Evolutionary conservation across 2,329 filamentous ascomycete genomes (phyloP), one percentile per base, ranked within the genome.

Genomic region (Trichoderma citrinoviride): DNA sequence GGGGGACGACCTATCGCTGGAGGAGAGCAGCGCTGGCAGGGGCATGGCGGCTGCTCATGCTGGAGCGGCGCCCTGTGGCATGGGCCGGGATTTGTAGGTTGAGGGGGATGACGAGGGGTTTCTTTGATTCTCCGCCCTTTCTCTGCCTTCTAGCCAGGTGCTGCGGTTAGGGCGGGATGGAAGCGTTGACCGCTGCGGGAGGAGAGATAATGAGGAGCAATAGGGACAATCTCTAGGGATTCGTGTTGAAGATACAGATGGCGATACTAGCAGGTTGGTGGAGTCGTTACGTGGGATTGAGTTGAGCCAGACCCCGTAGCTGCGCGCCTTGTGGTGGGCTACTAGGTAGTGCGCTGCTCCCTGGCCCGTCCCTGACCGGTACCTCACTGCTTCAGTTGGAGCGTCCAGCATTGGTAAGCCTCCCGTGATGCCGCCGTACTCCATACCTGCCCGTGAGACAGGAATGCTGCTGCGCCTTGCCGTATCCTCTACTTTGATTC

Each of bases 21-120:
- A 76, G 66, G 78, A 73, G 70, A 84, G 80, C 71, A 84, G 78
- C 68, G 77, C 79, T 67, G 79, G 77, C 69, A 84, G 78, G 64
- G 77, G 79, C 82, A 84, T 84, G 72, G 74, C 78, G 75, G 69
- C 74, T 74, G 74, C 66, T 76, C 75, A 77, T 78, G 70, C 70
- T 75, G 72, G 54, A 58, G 43, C 23, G 53, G 53, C 66, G 67
- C 60, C 60, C 49, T 62, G 41, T 44, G 60, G 60, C 49, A 62
- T 62, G 60, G 60, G 60, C 60, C 41, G 27, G 40, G 58, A 37
- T 53, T 37, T 44, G 33, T 25, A 44, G 37, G 49, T 29, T 19
- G 58, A 4, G 33, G 2, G 10, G 33, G 33, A 37, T 37, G 33
- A 37, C 33, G 33, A 37, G 33, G 33, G 33, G 33, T 37, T 37